phyloP scores from a whole-genome alignment of 306 rosid species.

The Echinosophora koreensis region DNA sequence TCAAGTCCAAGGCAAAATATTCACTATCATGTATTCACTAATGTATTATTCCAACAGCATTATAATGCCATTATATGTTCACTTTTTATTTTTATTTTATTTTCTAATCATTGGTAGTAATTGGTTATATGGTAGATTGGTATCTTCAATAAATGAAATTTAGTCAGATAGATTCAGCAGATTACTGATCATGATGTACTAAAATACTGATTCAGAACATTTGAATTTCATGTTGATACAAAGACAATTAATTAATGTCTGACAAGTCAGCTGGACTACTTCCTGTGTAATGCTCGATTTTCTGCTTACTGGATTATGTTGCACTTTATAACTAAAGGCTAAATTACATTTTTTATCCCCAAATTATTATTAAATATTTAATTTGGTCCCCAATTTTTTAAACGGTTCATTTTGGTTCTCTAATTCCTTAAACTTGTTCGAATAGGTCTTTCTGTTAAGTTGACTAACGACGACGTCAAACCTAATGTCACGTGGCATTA shows the following conservation, averaged over 20 bases:
- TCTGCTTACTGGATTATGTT: neutral
- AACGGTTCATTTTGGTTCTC: too few species aligned
- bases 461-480: too few species aligned
- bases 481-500: too few species aligned
- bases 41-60: neutral
- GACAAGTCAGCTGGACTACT: conserved; percentile 5
- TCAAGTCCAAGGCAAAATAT: neutral
- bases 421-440: too few species aligned
- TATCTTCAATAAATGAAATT: neutral
- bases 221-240: neutral
- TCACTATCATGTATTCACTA: neutral
- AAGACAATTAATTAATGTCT: neutral
- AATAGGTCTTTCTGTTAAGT: too few species aligned
- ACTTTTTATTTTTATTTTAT: neutral
- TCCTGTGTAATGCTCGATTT: conserved; percentile 15
- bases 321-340: too few species aligned
- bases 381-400: too few species aligned
- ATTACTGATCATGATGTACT: neutral
- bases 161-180: conserved; percentile 1
- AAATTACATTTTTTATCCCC: too few species aligned
- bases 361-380: too few species aligned
- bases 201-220: neutral
- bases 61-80: neutral
- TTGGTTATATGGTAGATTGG: neutral
- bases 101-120: neutral